Evolutionary conservation across 2,329 filamentous ascomycete genomes (phyloP), one percentile per base, ranked within the genome.

Genomic region (Cordyceps cicadae): DNA sequence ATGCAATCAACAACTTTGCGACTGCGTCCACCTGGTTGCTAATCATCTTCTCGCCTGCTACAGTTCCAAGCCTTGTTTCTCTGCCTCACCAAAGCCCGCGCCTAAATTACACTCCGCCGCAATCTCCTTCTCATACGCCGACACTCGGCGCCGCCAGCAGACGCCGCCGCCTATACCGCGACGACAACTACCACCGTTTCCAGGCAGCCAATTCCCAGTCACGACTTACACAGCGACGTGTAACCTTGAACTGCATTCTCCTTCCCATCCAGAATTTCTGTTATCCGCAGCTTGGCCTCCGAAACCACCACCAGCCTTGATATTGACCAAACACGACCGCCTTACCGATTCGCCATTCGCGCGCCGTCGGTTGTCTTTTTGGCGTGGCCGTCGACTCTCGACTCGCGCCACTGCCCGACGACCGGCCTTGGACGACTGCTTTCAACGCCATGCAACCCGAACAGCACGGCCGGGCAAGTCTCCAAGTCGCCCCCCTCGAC

Each of bases 401-500:
- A 53, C 59, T 56, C 48, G 39, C 37, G 51, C 59, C 59, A 61
- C 59, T 57, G 59, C 59, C 59, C 15, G 59, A 52, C 59, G 59
- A 61, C 41, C 53, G 53, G 59, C 39, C 39, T n/a, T 53, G 15
- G 12, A 29, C 43, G 58, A 19, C 43, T 54, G 37, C 37, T 8
- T 19, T 56, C n/a, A 37, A 41, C 54, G 59, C 53, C 53, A 61
- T 61, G 59, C 53, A 37, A 21, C 32, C 56, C 45, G 73, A 77
- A 66, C 73, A 78, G 67, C 70, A 76, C 61, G 74, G 77, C 72
- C 79, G 82, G 73, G 77, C 81, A 70, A 86, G 82, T 76, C 77
- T 84, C 58, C 80, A 83, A 70, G 82, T 86, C 74, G 83, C 84
- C 69, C 83, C 84, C 62, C 75, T 87, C 62, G 69, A 78, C 55